Base-by-base conservation (phyloP, 192 early-diverging fungal species). In the Coemansia furcata region DNA sequence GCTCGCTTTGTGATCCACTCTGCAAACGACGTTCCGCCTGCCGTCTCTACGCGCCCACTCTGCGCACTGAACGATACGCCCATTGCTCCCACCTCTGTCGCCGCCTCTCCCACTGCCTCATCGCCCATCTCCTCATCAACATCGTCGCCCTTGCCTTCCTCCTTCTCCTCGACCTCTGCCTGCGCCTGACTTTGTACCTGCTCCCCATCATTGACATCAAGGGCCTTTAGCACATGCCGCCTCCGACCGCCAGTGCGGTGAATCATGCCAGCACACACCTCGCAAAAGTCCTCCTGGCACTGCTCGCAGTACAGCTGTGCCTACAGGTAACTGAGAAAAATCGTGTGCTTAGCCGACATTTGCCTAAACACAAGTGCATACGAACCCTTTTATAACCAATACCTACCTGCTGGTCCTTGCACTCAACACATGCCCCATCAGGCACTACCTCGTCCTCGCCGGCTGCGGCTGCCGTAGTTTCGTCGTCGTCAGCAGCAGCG, bases 371-470 rank as follows among this genome's bases (percentile, higher is more conserved):
- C 9, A 54, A 65, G 9, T 35, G 7, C 49, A 12, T 11, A 19
- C 36, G n/a, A 54, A 30, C 50, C 9, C 23, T 4, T 21, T 3
- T 21, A 49, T 12, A 71, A 36, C 23, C 1, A 61, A 26, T n/a
- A 42, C 33, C 66, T 83, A 80, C 86, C 76, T 79, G 61, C 68
- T 92, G 91, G 78, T 92, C 91, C 68, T 85, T 89, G 84, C 95
- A 97, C 69, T 97, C 95, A 49, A 97, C 89, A 74, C 95, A 97
- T 47, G 90, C 92, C 17, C 94, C 95, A 30, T 87, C 82, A 5
- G 76, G 84, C 10, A 86, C 77, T 23, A 76, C 80, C 30, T 80
- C 76, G 42, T 67, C 66, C 12, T 49, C 60, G 7, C 1, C 63
- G 12, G 57, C 43, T 9, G 47, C 49, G 26, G 26, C 70, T 2